phyloP scores from a whole-genome alignment of 139 green algal species.

The Trebouxia sp. region DNA sequence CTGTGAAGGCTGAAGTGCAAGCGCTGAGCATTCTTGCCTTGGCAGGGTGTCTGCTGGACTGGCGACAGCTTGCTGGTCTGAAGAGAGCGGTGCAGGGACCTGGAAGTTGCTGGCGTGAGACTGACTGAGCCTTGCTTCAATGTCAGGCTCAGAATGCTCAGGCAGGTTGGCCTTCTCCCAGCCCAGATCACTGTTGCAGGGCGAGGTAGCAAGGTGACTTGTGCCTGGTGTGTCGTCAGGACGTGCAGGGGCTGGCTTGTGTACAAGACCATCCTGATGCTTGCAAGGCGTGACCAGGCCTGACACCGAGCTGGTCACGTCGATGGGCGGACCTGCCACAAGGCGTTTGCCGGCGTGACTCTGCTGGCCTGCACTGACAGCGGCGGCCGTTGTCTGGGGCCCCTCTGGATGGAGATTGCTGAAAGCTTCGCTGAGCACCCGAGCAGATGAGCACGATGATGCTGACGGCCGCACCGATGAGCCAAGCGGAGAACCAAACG shows the following conservation, averaged over 20 bases:
- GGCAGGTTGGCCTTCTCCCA: not conserved
- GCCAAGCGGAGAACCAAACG: not conserved
- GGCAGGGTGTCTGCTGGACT: too few relatives aligned
- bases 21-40: too few relatives aligned
- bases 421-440: not conserved
- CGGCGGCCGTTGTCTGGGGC: not conserved
- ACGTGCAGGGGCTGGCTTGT: not conserved
- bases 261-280: not conserved
- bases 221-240: not conserved
- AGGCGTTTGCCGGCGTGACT: constrained; percentile 4
- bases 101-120: too few relatives aligned
- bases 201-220: not conserved
- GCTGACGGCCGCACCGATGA: not conserved
- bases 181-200: not conserved
- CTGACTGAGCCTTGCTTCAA: too few relatives aligned
- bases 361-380: not conserved
- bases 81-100: too few relatives aligned
- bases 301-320: constrained; percentile 8
- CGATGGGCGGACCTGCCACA: not conserved
- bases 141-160: not conserved
- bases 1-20: too few relatives aligned
- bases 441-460: constrained; percentile 8
- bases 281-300: constrained; percentile 5
- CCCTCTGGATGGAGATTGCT: not conserved
- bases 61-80: too few relatives aligned